phyloP scores from a whole-genome alignment of 495 filamentous ascomycete species.

The Staphylotrichum tortipilum region DNA sequence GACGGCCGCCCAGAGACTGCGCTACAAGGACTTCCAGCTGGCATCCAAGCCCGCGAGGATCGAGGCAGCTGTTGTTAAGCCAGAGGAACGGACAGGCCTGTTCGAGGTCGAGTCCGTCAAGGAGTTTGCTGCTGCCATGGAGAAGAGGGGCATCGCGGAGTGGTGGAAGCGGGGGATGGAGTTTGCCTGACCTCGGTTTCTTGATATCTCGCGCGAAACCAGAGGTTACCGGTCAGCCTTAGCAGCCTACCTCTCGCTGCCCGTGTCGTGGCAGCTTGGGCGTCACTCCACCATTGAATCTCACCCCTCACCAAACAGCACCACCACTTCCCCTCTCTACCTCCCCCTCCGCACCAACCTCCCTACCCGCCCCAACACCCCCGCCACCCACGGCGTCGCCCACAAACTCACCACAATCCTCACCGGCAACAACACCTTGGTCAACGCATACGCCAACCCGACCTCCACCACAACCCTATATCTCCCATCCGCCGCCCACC shows the following conservation, averaged over 20 bases:
- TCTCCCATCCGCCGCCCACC: conserved; percentile 27
- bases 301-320: too few relatives aligned
- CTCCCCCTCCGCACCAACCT: neutral
- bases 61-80: conserved; percentile 1
- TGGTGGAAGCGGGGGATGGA: conserved; percentile 27
- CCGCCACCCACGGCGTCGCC: conserved; percentile 93
- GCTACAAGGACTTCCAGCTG: conserved; percentile 28
- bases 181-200: conserved; percentile 7
- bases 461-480: conserved; percentile 57
- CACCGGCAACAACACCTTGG: conserved; percentile 71
- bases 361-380: conserved; percentile 33
- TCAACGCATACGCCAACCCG: conserved; percentile 80
- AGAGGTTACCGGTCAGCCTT: too few relatives aligned
- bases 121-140: conserved; percentile 25
- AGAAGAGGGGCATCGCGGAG: conserved; percentile 13
- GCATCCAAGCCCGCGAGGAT: conserved; percentile 16
- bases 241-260: too few relatives aligned
- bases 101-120: conserved; percentile 18
- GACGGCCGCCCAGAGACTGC: conserved; percentile 13
- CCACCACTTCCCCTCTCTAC: neutral
- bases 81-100: conserved; percentile 14
- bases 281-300: too few relatives aligned
- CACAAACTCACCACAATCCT: conserved; percentile 70
- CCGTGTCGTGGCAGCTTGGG: too few relatives aligned
- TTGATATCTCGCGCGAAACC: too few relatives aligned